Base-by-base conservation (phyloP, 441 rosid species). In the Hura crepitans region DNA sequence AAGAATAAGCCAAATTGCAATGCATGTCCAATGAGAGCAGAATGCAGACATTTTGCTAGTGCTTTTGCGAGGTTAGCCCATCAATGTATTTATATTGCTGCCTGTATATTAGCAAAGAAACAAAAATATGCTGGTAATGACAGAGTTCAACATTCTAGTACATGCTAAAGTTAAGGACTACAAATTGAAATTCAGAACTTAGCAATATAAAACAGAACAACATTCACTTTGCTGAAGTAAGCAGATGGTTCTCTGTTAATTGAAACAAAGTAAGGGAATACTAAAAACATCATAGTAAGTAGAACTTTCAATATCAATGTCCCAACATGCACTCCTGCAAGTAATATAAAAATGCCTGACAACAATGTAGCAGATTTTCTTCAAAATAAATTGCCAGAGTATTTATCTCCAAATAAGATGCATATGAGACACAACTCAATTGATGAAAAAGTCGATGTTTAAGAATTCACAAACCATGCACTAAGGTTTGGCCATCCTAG, bases 11-110 rank as follows among this genome's bases (percentile, higher is more conserved):
- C 99, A 67, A 96, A 93, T 71, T 96, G 99, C 85, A 96, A 96
- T 79, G 98, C 97, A 56, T 96, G 99, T 73, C 99, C 99, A 59
- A 88, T 96, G 97, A 85, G 96, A 84, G 93, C 95, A 75, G 98
- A 93, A 66, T 96, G 99, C 87, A 87, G 97, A 77, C 99, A 96
- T 77, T 96, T 91, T 80, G 98, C 99, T 49, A 96, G 99, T 83
- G 99, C 99, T 67, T 96, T 87, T 86, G 90, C 99, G 76, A 96
- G 99, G 99, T 93, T 70, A 75, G 84, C 75, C 45, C 75, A 64
- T 27, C 17, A 49, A 27, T 67, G 1, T 30, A 14, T 2, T 55
- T 54, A 25, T n/a, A 12, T n/a, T 59, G 49, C 30, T 22, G 18
- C 46, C 33, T 14, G 2, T 37, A 20, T 30, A 33, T 20, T 46